Base-by-base conservation (phyloP, 306 rosid genomes). In the Rosa lucieae region DNA sequence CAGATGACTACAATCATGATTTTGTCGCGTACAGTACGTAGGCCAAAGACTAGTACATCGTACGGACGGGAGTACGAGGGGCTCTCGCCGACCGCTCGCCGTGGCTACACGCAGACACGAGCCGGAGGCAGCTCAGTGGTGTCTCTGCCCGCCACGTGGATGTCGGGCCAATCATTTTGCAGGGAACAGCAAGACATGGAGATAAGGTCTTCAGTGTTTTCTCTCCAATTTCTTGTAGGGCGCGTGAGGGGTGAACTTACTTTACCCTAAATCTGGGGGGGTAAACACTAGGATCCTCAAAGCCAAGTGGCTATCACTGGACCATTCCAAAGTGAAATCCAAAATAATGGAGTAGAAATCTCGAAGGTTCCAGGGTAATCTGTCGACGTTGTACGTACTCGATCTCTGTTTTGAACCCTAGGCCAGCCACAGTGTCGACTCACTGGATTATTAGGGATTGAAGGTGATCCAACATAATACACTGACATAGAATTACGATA, bases 51-150 rank as follows among this genome's bases (percentile, higher is more conserved):
- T 11, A 13, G 76, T 78, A 78, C 81, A 70, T 68, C 48, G 76
- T 78, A 78, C 70, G 62, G 81, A 70, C 70, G 39, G 43, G 59
- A 14, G 76, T 78, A 56, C 76, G 76, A 56, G 76, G 65, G 75
- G 81, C 76, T 62, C 80, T 1, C 67, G 21, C 67, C 67, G 67
- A 39, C 67, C 80, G 29, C 3, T 37, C 55, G 7, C 53, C 40
- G 73, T 63, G 43, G 39, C 44, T 15, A 62, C 59, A 20, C 49
- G 21, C 48, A 37, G 44, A 73, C 15, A 77, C 51, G 17, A n/a
- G 63, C 37, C 37, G 46, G 29, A 0, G 11, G 21, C 6, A 5
- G 37, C 17, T 29, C 37, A 39, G 39, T 13, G 44, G 74, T 23
- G 15, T 52, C 18, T 8, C 46, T 37, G 23, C 53, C 18, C 48